Conservation (phyloP, 768 basidiomycete species). For the Crassisporium funariophilum region DNA sequence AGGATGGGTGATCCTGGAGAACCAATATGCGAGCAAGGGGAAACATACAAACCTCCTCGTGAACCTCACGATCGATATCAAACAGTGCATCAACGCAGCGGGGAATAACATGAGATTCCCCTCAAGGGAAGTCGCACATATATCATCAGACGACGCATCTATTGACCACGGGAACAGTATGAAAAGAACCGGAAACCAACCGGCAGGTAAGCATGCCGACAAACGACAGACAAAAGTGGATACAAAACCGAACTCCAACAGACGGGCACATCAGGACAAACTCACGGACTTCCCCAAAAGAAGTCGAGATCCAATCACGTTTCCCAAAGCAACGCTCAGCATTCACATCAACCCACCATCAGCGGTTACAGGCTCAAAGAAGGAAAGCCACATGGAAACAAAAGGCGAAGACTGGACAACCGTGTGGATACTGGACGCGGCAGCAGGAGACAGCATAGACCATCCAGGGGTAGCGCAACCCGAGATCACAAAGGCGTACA, state of each 20-base stretch:
- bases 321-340: background rate
- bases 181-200: background rate
- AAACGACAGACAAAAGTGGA: no score
- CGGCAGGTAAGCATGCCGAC: background rate
- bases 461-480: slow-evolving; percentile 1
- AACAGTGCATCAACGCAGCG: background rate
- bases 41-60: background rate
- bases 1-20: background rate
- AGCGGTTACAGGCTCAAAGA: background rate
- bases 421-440: slow-evolving; percentile 10
- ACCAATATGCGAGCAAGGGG: background rate
- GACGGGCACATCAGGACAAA: no score
- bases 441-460: background rate
- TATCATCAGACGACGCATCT: background rate
- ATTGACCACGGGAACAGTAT: background rate
- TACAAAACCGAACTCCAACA: no score
- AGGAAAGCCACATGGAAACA: background rate
- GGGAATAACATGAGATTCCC: slow-evolving; percentile 1
- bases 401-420: slow-evolving; percentile 6
- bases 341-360: background rate
- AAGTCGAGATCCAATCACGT: no score
- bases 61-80: slow-evolving; percentile 1
- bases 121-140: slow-evolving; percentile 1
- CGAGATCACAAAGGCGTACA: background rate
- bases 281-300: no score